These are phyloP conservation scores for Pestalotiopsis sp. DNA, from an alignment of 2,329 filamentous ascomycete species.

Conservation along the genomic window DNA sequence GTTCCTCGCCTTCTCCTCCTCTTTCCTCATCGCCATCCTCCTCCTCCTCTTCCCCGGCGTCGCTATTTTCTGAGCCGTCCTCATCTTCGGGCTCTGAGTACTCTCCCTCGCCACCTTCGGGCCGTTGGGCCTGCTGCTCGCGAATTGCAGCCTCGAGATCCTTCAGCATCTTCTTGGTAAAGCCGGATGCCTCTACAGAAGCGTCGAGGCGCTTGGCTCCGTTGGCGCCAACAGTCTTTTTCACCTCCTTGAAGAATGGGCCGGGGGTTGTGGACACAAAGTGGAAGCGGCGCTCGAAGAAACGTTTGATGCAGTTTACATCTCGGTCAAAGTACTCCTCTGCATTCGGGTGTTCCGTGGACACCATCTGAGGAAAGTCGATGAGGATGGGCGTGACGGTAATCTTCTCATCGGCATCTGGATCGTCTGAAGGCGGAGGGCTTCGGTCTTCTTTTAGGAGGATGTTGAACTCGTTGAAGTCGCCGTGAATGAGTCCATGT, in stretches of 20 bases:
- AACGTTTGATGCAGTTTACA: constrained; percentile 92
- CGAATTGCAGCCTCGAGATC: constrained; percentile 91
- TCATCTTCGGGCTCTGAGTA: constrained; percentile 41
- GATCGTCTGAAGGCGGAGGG: constrained; percentile 6
- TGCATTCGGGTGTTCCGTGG: constrained; percentile 89
- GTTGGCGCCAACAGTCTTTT: constrained; percentile 70
- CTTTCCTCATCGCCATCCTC: constrained; percentile 35
- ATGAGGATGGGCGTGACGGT: constrained; percentile 82
- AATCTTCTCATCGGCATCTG: constrained; percentile 37
- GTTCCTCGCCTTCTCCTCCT: constrained; percentile 32
- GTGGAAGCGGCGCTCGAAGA: constrained; percentile 86
- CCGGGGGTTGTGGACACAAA: constrained; percentile 83
- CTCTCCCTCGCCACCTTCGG: constrained; percentile 41
- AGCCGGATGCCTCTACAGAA: constrained; percentile 88
- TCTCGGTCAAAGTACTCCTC: constrained; percentile 98
- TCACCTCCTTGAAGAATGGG: constrained; percentile 83
- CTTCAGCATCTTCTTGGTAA: constrained; percentile 95
- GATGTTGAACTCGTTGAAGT: constrained; percentile 99
- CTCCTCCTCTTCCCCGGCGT: constrained; percentile 32
- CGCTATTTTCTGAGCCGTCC: constrained; percentile 37
- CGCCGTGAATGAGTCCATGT: constrained; percentile 91
- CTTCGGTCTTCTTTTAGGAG: constrained; percentile 76
- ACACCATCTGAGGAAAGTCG: constrained; percentile 98
- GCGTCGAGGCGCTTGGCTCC: constrained; percentile 77
- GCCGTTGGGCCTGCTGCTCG: constrained; percentile 63